These are phyloP conservation scores for Didymella sp. DNA, from an alignment of 2,329 filamentous ascomycete species.

Conservation along the genomic window DNA sequence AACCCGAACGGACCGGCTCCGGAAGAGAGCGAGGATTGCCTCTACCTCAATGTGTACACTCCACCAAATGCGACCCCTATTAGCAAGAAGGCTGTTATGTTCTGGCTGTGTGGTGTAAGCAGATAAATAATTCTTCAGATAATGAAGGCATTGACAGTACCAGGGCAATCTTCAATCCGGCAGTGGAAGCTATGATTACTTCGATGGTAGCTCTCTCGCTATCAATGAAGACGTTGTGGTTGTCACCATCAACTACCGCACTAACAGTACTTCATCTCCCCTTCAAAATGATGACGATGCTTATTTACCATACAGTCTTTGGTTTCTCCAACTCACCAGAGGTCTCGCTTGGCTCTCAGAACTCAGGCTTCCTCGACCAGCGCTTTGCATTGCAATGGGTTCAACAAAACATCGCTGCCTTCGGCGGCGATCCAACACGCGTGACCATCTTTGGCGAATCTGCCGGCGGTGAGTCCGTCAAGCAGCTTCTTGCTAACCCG, in stretches of 20 bases:
- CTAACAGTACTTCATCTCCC: constrained; percentile 22
- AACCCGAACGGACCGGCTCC: constrained; percentile 22
- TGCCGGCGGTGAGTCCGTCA: constrained; percentile 30
- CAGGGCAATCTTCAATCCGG: constrained; percentile 35
- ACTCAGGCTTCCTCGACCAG: constrained; percentile 63
- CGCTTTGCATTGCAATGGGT: constrained; percentile 62
- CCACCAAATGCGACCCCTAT: constrained; percentile 23
- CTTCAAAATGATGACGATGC: background rate
- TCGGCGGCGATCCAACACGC: constrained; percentile 56
- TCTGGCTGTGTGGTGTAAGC: constrained; percentile 16
- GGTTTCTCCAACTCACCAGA: constrained; percentile 32
- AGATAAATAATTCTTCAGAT: too few relatives aligned
- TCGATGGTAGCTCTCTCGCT: constrained; percentile 36
- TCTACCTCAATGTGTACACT: constrained; percentile 49
- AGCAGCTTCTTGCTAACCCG: constrained; percentile 31
- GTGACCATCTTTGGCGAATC: constrained; percentile 55
- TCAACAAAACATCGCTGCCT: constrained; percentile 54
- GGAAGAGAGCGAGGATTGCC: constrained; percentile 47
- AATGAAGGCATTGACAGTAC: constrained; percentile 18
- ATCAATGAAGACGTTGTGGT: constrained; percentile 34
- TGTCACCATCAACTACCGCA: constrained; percentile 38
- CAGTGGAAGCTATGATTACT: constrained; percentile 22
- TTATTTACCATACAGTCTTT: constrained; percentile 23
- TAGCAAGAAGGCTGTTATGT: constrained; percentile 27
- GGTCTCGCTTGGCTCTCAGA: constrained; percentile 39